phyloP scores from a whole-genome alignment of 805 yeast species.

The Kluyveromyces wickerhamii region DNA sequence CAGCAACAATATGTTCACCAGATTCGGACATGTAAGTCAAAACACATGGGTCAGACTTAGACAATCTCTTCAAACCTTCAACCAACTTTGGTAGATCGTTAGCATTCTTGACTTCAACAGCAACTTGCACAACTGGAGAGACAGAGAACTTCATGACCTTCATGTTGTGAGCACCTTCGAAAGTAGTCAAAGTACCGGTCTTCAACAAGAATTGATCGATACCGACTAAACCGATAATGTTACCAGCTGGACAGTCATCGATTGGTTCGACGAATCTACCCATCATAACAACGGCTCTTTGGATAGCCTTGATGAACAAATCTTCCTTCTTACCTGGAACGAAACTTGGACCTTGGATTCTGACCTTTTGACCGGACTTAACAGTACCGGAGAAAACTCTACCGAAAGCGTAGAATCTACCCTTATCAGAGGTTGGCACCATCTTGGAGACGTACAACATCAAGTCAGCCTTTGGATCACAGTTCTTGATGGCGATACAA shows the following conservation, averaged over 20 bases:
- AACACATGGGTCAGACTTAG: slow-evolving; percentile 99
- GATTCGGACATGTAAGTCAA: slow-evolving; percentile 78
- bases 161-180: slow-evolving; percentile 96
- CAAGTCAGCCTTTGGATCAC: slow-evolving; percentile 97
- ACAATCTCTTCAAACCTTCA: slow-evolving; percentile 99
- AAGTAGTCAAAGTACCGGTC: slow-evolving; percentile 98
- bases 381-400: slow-evolving; percentile 99
- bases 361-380: slow-evolving; percentile 96
- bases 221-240: slow-evolving; percentile 99
- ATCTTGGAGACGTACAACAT: slow-evolving; percentile 99
- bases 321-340: slow-evolving; percentile 98
- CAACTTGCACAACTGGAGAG: slow-evolving; percentile 99
- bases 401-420: slow-evolving; percentile 99
- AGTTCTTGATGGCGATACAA: slow-evolving; percentile 89
- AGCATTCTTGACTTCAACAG: slow-evolving; percentile 99
- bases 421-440: slow-evolving; percentile 99
- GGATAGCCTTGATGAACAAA: slow-evolving; percentile 92
- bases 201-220: slow-evolving; percentile 98
- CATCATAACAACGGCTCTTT: slow-evolving; percentile 99
- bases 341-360: slow-evolving; percentile 99
- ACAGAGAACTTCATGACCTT: slow-evolving; percentile 99
- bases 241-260: slow-evolving; percentile 99
- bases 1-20: slow-evolving; percentile 99
- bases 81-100: slow-evolving; percentile 98
- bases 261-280: slow-evolving; percentile 97